Conservation (phyloP, 2,329 filamentous ascomycete species). For the Xylaria sp. region DNA sequence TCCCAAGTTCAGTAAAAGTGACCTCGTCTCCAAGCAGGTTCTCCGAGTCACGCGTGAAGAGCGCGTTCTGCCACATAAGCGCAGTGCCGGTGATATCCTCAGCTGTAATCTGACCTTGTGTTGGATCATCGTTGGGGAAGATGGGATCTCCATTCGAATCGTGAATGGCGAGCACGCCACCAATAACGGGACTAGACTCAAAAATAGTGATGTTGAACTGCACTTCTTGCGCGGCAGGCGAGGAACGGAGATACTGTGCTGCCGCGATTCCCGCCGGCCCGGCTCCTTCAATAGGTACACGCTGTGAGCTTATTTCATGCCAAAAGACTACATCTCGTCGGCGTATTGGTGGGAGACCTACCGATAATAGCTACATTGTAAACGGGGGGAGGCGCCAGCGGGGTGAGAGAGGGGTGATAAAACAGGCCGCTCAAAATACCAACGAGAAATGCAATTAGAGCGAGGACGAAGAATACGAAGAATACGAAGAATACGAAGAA, state of each 20-base stretch:
- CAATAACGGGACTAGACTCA: conserved; percentile 38
- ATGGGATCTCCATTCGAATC: conserved; percentile 33
- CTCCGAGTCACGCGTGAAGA: conserved; percentile 41
- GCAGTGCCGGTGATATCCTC: conserved; percentile 43
- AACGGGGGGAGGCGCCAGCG: not conserved
- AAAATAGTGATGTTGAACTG: conserved; percentile 41
- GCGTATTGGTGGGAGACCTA: not conserved
- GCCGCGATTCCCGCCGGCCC: conserved; percentile 9
- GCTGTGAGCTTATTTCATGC: not conserved
- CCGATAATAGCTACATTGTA: conserved; percentile 9
- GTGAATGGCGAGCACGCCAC: conserved; percentile 40
- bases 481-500: not conserved
- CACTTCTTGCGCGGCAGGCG: conserved; percentile 9
- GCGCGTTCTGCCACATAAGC: conserved; percentile 39
- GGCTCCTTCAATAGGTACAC: not conserved
- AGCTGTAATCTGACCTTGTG: conserved; percentile 39
- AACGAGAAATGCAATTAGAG: not conserved
- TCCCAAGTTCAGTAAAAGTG: conserved; percentile 36
- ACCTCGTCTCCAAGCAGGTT: conserved; percentile 34
- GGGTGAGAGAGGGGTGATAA: not conserved
- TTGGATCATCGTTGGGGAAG: conserved; percentile 40
- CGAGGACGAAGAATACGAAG: not conserved
- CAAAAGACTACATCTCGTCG: not conserved
- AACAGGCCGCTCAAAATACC: not conserved
- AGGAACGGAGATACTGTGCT: not conserved